Percentiles rank a stretch among this genome's conserved stretches.
phyloP scores from a whole-genome alignment of 176 grass and related monocot species.

The Aegilops speltoides region DNA sequence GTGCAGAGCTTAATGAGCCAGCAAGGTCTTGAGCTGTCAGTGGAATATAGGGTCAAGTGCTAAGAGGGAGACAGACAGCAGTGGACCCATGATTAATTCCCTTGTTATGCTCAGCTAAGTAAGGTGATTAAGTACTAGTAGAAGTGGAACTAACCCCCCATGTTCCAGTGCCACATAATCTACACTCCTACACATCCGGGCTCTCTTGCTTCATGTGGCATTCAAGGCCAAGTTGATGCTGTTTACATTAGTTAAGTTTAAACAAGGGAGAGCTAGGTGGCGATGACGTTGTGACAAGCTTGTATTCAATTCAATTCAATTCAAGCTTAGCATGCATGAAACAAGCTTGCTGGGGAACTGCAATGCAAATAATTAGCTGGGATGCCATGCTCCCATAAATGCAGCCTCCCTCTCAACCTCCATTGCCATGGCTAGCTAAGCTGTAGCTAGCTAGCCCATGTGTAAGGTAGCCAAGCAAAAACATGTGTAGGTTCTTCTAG shows the following conservation, averaged over 20 bases:
- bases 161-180: constrained; percentile 2
- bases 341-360: constrained; percentile 5
- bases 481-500: background rate
- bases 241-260: constrained; percentile 1
- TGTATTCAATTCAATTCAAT: constrained; percentile 3
- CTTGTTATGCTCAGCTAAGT: background rate
- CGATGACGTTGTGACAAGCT: constrained; percentile 10
- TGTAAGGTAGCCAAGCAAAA: background rate
- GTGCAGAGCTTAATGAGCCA: constrained; percentile 7
- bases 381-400: constrained; percentile 7
- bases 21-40: constrained; percentile 33
- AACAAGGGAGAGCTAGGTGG: background rate
- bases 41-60: background rate
- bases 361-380: constrained; percentile 15
- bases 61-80: background rate
- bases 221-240: constrained; percentile 51
- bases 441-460: background rate
- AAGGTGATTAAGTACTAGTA: background rate
- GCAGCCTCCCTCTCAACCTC: background rate
- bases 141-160: constrained; percentile 1
- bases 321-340: background rate
- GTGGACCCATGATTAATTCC: background rate
- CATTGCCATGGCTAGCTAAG: background rate
- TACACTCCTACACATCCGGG: constrained; percentile 12
- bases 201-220: constrained; percentile 54